These are phyloP conservation scores for Dioscorea alata DNA, from an alignment of 106 monocot genomes.

Conservation along the genomic window DNA sequence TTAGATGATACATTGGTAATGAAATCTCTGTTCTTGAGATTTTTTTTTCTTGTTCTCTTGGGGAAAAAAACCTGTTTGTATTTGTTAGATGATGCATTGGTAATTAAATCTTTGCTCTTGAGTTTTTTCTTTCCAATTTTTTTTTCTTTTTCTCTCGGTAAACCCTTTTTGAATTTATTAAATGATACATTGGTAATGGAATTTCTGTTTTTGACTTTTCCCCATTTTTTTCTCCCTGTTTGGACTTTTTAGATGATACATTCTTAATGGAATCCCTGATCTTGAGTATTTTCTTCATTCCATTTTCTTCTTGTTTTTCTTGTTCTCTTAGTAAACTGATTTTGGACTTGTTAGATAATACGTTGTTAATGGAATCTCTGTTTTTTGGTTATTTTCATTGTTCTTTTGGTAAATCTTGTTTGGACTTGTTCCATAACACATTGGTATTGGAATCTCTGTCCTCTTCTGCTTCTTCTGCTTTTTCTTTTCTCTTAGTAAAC, in stretches of 20 bases:
- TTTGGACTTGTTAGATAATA: not conserved
- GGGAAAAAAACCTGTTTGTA: constrained; percentile 5
- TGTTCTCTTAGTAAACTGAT: not conserved
- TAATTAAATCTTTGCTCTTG: constrained; percentile 7
- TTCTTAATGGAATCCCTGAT: not conserved
- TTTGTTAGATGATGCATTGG: constrained; percentile 79
- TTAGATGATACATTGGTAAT: constrained; percentile 85
- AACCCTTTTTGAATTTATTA: constrained; percentile 25
- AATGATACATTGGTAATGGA: constrained; percentile 71
- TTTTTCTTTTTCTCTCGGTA: no score
- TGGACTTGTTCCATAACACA: not conserved
- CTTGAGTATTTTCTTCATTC: not conserved
- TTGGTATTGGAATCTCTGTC: not conserved
- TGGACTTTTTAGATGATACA: not conserved
- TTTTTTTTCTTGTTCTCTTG: no score
- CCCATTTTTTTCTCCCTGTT: no score
- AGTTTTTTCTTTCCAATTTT: not conserved
- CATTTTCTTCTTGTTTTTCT: no score
- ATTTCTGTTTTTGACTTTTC: not conserved
- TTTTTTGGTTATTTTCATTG: not conserved
- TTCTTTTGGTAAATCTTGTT: not conserved
- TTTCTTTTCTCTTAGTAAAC: no score
- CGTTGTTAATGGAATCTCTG: not conserved
- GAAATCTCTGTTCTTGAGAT: not conserved
- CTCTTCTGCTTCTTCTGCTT: not conserved